These are phyloP conservation scores for Taphrina pruni DNA, from an alignment of 1,139 yeast species.

Conservation along the genomic window DNA sequence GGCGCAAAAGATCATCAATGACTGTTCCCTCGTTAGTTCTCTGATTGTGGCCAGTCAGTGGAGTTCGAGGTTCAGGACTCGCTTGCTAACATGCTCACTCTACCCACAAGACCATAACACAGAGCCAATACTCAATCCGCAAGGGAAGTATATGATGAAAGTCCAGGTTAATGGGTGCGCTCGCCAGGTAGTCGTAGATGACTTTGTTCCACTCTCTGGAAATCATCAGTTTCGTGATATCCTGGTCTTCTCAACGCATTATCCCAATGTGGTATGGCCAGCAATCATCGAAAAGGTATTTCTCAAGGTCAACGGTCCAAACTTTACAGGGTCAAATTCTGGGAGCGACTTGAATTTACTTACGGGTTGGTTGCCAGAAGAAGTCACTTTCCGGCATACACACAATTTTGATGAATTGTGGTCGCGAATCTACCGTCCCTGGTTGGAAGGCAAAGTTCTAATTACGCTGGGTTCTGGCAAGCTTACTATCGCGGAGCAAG, in stretches of 20 bases:
- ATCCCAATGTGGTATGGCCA: constrained; percentile 63
- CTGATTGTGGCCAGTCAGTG: constrained; percentile 55
- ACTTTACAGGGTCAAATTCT: constrained; percentile 77
- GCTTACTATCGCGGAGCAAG: constrained; percentile 55
- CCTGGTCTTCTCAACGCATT: constrained; percentile 56
- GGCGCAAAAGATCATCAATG: constrained; percentile 65
- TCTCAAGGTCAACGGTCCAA: constrained; percentile 66
- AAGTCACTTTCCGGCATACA: constrained; percentile 53
- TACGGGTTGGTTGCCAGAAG: constrained; percentile 79
- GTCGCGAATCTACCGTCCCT: constrained; percentile 51
- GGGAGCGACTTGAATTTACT: constrained; percentile 72
- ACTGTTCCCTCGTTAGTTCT: constrained; percentile 79
- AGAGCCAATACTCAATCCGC: constrained; percentile 46
- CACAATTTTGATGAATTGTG: constrained; percentile 51
- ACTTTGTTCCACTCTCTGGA: constrained; percentile 46
- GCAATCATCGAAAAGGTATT: constrained; percentile 79
- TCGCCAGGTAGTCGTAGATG: constrained; percentile 51
- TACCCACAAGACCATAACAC: constrained; percentile 48
- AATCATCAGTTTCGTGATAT: constrained; percentile 45
- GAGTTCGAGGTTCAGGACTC: constrained; percentile 12
- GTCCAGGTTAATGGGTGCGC: constrained; percentile 65
- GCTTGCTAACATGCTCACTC: constrained; percentile 45
- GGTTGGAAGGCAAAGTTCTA: constrained; percentile 54
- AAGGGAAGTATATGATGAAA: constrained; percentile 55
- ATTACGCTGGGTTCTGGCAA: constrained; percentile 75